phyloP scores from a whole-genome alignment of 2,329 filamentous ascomycete species.

The Colletotrichum tanaceti region DNA sequence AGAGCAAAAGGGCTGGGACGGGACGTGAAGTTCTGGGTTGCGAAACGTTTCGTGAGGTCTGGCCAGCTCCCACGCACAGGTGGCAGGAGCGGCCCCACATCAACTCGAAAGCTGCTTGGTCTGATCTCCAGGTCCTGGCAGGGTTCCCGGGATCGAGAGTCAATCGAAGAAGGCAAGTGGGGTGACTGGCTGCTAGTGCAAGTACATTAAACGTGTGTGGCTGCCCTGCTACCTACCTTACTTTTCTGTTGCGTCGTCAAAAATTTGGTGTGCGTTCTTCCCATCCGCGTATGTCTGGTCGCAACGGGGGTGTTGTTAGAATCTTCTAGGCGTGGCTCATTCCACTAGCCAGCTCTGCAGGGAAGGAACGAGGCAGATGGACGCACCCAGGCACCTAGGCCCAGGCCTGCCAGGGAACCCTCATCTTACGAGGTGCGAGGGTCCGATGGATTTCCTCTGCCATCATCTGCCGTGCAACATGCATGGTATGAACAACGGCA shows the following conservation, averaged over 20 bases:
- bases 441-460: no score
- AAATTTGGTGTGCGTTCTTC: no score
- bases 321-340: not conserved
- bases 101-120: constrained; percentile 50
- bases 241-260: no score
- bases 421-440: no score
- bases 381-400: constrained; percentile 24
- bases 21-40: constrained; percentile 39
- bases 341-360: not conserved
- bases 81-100: constrained; percentile 42
- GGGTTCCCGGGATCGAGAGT: constrained; percentile 41
- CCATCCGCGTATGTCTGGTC: no score
- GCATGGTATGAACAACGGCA: no score
- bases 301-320: not conserved
- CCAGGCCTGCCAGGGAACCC: constrained; percentile 46
- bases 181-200: not conserved
- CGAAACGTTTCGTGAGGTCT: constrained; percentile 38
- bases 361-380: constrained; percentile 1
- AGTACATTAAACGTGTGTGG: no score
- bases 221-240: no score
- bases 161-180: constrained; percentile 35
- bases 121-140: constrained; percentile 48
- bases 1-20: constrained; percentile 35
- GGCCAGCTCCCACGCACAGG: constrained; percentile 38
- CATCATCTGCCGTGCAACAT: no score